A percentile compares a stretch with the other conserved stretches of the same genome.
Conservation (phyloP, 2,329 filamentous ascomycete species). For the Biscogniauxia mediterranea region DNA sequence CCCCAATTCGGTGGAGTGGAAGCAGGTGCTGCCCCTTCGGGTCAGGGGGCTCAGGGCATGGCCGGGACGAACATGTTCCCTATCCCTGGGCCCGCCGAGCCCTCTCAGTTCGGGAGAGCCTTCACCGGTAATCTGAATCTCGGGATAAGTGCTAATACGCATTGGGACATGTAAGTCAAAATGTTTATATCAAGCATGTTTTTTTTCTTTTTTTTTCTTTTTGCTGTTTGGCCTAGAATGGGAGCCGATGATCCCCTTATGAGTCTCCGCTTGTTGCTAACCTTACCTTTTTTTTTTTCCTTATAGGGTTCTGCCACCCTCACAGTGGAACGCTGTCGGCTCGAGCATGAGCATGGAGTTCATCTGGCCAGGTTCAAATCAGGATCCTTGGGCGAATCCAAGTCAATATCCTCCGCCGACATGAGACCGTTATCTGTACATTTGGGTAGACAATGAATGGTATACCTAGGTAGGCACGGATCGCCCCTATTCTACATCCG, state of each 20-base stretch:
- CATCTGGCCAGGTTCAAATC: constrained; percentile 19
- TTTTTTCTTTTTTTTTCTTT: too few species aligned
- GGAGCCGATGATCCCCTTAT: neutral
- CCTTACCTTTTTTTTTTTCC: neutral
- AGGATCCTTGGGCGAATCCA: neutral
- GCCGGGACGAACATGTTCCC: constrained; percentile 1
- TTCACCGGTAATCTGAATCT: constrained; percentile 1
- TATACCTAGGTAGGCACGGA: too few species aligned
- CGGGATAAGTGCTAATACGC: constrained; percentile 8
- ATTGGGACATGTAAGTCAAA: constrained; percentile 22
- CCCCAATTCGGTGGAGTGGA: neutral
- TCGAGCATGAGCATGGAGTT: constrained; percentile 22
- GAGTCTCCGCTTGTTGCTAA: neutral
- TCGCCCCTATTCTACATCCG: too few species aligned
- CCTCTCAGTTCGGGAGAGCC: neutral
- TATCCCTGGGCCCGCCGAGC: neutral
- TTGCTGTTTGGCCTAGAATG: too few species aligned
- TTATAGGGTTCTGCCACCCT: constrained; percentile 17
- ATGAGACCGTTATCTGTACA: neutral
- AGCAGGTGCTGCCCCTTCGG: neutral
- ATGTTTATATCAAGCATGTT: neutral
- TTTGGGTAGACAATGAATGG: too few species aligned
- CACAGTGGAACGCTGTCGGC: constrained; percentile 18
- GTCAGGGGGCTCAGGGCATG: constrained; percentile 7
- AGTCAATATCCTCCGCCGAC: neutral